These are phyloP conservation scores for Colletotrichum gigasporum DNA, from an alignment of 2,329 filamentous ascomycete species.

Conservation along the genomic window DNA sequence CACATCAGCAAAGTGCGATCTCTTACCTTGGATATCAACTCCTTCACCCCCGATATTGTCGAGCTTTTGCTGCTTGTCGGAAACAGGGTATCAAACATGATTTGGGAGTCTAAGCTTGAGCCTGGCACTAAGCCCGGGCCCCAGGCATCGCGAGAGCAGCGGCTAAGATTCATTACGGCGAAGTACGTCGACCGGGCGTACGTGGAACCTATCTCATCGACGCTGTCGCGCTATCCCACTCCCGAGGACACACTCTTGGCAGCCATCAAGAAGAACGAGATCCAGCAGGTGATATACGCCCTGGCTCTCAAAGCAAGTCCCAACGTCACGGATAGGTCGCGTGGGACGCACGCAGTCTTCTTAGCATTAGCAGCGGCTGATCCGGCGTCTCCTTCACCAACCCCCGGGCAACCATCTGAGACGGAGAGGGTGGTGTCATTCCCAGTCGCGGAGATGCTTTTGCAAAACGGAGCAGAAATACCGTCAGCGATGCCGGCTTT, in stretches of 20 bases:
- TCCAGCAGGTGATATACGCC: constrained; percentile 91
- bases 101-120: constrained; percentile 92
- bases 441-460: constrained; percentile 86
- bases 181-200: constrained; percentile 91
- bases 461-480: constrained; percentile 94
- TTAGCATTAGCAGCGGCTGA: constrained; percentile 92
- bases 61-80: constrained; percentile 91
- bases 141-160: constrained; percentile 85
- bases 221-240: constrained; percentile 78
- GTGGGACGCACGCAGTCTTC: constrained; percentile 89
- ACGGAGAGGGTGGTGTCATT: constrained; percentile 73
- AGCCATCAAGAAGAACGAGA: constrained; percentile 95
- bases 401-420: constrained; percentile 49
- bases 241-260: constrained; percentile 90
- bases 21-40: constrained; percentile 92
- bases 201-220: constrained; percentile 80
- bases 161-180: constrained; percentile 91
- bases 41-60: constrained; percentile 96
- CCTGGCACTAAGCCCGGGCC: constrained; percentile 76
- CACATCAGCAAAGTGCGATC: constrained; percentile 98
- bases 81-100: constrained; percentile 94
- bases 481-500: constrained; percentile 80
- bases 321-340: constrained; percentile 85
- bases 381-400: constrained; percentile 77
- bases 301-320: constrained; percentile 87